Conservation (phyloP, 441 rosid genomes). For the Populus hybrid region DNA sequence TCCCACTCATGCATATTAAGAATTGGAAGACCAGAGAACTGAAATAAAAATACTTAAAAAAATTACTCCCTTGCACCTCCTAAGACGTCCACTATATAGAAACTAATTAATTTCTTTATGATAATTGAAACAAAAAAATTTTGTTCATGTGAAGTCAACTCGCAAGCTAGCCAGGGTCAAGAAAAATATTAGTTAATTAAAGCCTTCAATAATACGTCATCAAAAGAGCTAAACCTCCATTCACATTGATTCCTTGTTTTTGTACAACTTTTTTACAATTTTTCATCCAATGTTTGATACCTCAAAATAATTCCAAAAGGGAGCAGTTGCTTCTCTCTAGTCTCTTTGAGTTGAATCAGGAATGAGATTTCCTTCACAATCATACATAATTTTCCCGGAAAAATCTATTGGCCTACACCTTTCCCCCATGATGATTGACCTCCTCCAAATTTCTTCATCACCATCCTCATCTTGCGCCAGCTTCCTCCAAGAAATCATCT, state of each 20-base stretch:
- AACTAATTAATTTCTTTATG: not conserved
- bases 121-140: too few relatives aligned
- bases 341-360: not conserved
- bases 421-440: conserved; percentile 51
- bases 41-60: too few relatives aligned
- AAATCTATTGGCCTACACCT: conserved; percentile 51
- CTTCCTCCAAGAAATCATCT: conserved; percentile 54
- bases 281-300: too few relatives aligned
- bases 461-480: conserved; percentile 9
- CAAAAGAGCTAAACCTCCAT: not conserved
- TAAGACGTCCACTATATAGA: not conserved
- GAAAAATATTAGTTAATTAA: not conserved
- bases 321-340: not conserved
- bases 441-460: conserved; percentile 51
- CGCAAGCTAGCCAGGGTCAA: not conserved
- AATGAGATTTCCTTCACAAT: conserved; percentile 45
- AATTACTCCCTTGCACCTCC: too few relatives aligned
- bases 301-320: not conserved
- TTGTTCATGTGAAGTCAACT: not conserved
- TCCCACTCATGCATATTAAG: too few relatives aligned
- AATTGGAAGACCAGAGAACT: too few relatives aligned
- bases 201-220: not conserved
- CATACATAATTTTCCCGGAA: conserved; percentile 54
- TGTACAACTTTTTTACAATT: not conserved
- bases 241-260: not conserved